phyloP scores from a whole-genome alignment of 176 grass and related monocot species.

The Oryza officinalis region DNA sequence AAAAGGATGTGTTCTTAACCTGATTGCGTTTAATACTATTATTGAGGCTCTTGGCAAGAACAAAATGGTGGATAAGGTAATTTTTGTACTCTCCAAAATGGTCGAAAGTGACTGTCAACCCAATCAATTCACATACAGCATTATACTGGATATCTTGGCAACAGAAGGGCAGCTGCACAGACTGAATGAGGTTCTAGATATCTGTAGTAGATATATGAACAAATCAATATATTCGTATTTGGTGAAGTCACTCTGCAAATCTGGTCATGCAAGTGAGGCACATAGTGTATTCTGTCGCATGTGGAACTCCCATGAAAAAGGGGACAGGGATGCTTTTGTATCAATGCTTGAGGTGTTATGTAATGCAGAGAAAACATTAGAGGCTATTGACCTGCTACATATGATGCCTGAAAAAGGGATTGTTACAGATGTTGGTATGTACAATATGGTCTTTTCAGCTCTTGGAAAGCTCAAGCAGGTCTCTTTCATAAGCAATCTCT shows the following conservation, averaged over 20 bases:
- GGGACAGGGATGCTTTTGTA: slow-evolving; percentile 72
- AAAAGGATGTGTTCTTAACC: slow-evolving; percentile 63
- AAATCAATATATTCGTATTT: slow-evolving; percentile 74
- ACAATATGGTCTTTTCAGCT: slow-evolving; percentile 90
- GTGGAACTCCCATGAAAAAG: slow-evolving; percentile 79
- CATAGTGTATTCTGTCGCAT: slow-evolving; percentile 86
- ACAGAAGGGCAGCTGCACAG: slow-evolving; percentile 65
- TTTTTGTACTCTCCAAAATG: slow-evolving; percentile 95
- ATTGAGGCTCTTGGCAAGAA: slow-evolving; percentile 93
- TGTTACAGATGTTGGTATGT: slow-evolving; percentile 69
- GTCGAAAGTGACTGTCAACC: slow-evolving; percentile 58
- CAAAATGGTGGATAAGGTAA: slow-evolving; percentile 70
- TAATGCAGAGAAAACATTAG: slow-evolving; percentile 77
- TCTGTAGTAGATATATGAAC: slow-evolving; percentile 60
- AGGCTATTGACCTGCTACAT: slow-evolving; percentile 81
- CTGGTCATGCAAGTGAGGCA: slow-evolving; percentile 80
- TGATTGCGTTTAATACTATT: slow-evolving; percentile 86
- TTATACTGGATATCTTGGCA: slow-evolving; percentile 65
- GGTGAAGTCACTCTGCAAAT: slow-evolving; percentile 80
- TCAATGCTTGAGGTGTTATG: slow-evolving; percentile 94
- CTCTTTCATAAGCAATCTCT: slow-evolving; percentile 59
- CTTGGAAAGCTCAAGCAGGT: slow-evolving; percentile 90
- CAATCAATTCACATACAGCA: slow-evolving; percentile 88
- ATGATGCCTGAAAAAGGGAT: slow-evolving; percentile 91
- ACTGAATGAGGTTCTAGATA: slow-evolving; percentile 72